These are phyloP conservation scores for Anthracocystis panici-leucophaei DNA, from an alignment of 1,284 basidiomycete species.

Conservation along the genomic window DNA sequence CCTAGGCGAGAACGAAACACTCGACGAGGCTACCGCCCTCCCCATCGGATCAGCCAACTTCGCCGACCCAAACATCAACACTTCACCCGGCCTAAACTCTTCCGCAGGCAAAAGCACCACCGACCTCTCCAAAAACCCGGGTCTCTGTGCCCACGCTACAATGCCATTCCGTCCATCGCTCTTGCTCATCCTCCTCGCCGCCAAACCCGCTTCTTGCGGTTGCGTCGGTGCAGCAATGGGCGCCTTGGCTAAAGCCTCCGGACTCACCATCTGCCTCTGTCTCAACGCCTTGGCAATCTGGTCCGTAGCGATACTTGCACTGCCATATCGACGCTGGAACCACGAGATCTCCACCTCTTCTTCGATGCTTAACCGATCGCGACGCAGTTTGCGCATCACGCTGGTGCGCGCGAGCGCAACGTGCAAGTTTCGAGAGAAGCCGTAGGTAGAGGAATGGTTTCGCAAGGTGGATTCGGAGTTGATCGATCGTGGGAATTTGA, in stretches of 20 bases:
- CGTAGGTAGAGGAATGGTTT: constrained; percentile 36
- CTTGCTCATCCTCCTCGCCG: constrained; percentile 11
- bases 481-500: constrained; percentile 59
- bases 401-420: constrained; percentile 49
- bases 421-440: constrained; percentile 35
- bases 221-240: constrained; percentile 31
- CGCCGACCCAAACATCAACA: constrained; percentile 15
- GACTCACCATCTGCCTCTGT: constrained; percentile 43
- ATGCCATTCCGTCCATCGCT: constrained; percentile 33
- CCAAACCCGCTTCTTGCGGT: neutral
- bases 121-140: constrained; percentile 23
- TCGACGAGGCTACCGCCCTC: neutral
- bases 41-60: constrained; percentile 2
- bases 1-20: constrained; percentile 37
- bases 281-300: constrained; percentile 38
- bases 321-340: constrained; percentile 58
- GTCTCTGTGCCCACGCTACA: constrained; percentile 34
- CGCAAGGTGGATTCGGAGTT: constrained; percentile 34
- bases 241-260: constrained; percentile 57
- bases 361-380: constrained; percentile 30
- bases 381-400: constrained; percentile 54
- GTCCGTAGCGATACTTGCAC: constrained; percentile 45
- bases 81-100: constrained; percentile 31
- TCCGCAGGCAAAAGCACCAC: constrained; percentile 27
- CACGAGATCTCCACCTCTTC: constrained; percentile 62